phyloP scores from a whole-genome alignment of 306 rosid genomes.

The Cucumis melo region DNA sequence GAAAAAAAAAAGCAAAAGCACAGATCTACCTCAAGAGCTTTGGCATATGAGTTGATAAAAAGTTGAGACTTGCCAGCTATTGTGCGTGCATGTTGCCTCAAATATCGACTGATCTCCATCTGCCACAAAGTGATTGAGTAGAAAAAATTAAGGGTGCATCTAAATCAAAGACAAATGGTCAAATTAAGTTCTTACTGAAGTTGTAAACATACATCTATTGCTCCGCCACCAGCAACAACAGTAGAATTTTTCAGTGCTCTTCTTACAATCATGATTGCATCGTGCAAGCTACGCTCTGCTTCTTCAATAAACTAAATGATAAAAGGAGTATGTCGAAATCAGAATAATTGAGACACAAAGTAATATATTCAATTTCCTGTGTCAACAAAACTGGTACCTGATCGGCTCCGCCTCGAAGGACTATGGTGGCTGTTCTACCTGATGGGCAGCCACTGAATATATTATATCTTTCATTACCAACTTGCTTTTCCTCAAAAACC shows the following conservation, averaged over 20 bases:
- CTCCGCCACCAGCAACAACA: conserved; percentile 99
- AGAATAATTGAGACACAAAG: background rate
- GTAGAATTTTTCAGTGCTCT: conserved; percentile 96
- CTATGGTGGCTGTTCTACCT: conserved; percentile 88
- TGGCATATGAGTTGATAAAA: conserved; percentile 90
- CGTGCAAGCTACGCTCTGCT: conserved; percentile 97
- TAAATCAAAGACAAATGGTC: background rate
- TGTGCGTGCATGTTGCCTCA: conserved; percentile 87
- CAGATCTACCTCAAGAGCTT: conserved; percentile 75
- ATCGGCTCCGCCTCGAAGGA: conserved; percentile 99
- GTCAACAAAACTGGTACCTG: conserved; percentile 37
- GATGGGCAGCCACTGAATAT: conserved; percentile 95
- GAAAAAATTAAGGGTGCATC: background rate
- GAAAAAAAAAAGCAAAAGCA: background rate
- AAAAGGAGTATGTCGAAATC: conserved; percentile 1
- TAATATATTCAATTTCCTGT: background rate
- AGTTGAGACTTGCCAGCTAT: conserved; percentile 89
- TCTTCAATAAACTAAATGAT: conserved; percentile 82
- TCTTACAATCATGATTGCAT: conserved; percentile 97
- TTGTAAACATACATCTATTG: conserved; percentile 61
- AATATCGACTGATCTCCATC: conserved; percentile 95
- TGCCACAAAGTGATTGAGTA: conserved; percentile 20
- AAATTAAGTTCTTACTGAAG: background rate
- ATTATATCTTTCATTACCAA: conserved; percentile 95
- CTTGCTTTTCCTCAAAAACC: conserved; percentile 87